Conservation (phyloP, 768 basidiomycete species). For the Leccinum boreale region DNA sequence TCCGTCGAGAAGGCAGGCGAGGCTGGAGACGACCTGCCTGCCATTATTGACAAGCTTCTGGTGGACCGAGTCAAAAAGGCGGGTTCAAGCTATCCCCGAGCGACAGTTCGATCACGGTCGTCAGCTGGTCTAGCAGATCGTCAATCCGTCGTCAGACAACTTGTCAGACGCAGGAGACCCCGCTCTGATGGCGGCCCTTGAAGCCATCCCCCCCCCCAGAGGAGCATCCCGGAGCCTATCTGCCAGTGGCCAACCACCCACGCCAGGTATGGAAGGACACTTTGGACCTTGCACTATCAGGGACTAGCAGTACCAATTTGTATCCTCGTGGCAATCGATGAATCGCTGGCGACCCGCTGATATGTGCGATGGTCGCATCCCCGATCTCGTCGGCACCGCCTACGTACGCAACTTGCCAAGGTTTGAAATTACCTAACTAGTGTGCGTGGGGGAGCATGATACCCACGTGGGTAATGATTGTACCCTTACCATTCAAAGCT, state of each 20-base stretch:
- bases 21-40: neutral
- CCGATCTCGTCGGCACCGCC: constrained; percentile 16
- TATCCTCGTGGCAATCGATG: constrained; percentile 23
- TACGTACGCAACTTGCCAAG: neutral
- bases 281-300: constrained; percentile 11
- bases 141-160: constrained; percentile 4
- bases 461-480: constrained; percentile 6
- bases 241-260: constrained; percentile 6
- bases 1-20: neutral
- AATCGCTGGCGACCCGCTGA: constrained; percentile 11
- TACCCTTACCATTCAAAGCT: neutral
- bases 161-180: neutral
- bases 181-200: neutral
- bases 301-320: constrained; percentile 4
- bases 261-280: constrained; percentile 2
- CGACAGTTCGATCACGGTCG: constrained; percentile 8
- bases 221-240: constrained; percentile 1
- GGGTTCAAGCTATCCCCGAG: constrained; percentile 1
- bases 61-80: neutral
- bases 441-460: neutral
- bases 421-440: constrained; percentile 1
- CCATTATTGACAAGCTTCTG: neutral
- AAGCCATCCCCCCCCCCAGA: neutral
- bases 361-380: constrained; percentile 19
- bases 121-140: neutral